Conservation (phyloP, 306 rosid species). For the Vigna unguiculata region DNA sequence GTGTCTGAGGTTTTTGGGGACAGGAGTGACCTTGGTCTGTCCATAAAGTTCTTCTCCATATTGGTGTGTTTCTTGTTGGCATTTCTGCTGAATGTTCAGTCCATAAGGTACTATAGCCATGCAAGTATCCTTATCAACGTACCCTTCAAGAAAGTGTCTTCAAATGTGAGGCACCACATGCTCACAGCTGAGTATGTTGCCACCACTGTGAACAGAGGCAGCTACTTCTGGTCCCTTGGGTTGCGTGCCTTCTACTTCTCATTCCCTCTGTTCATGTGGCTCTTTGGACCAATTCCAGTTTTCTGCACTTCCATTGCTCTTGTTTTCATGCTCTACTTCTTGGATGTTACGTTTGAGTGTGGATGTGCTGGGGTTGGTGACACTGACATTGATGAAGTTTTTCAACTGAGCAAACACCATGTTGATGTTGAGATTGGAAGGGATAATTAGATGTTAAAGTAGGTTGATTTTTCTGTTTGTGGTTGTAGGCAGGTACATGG, state of each 20-base stretch:
- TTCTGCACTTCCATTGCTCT: conserved; percentile 61
- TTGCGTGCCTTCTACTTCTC: conserved; percentile 90
- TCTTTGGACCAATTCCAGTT: conserved; percentile 90
- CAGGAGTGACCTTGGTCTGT: conserved; percentile 51
- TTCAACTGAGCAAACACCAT: background rate
- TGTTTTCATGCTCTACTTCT: conserved; percentile 68
- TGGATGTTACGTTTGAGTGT: conserved; percentile 62
- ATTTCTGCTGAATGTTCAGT: conserved; percentile 76
- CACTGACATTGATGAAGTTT: background rate
- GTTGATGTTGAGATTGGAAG: conserved; percentile 56
- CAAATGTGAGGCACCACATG: conserved; percentile 47
- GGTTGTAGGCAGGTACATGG: background rate
- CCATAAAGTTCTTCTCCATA: conserved; percentile 74
- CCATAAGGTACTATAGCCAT: conserved; percentile 87
- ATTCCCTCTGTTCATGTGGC: conserved; percentile 85
- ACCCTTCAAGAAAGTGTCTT: conserved; percentile 64
- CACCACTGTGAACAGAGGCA: conserved; percentile 67
- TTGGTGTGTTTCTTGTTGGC: conserved; percentile 80
- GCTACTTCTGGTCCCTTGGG: conserved; percentile 89
- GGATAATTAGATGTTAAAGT: background rate
- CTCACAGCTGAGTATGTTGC: conserved; percentile 76
- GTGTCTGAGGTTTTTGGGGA: conserved; percentile 50
- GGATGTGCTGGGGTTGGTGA: conserved; percentile 53
- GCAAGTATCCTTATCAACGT: conserved; percentile 85
- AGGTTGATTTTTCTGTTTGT: background rate